phyloP scores from a whole-genome alignment of 345 rosid species.

The Corchorus capsularis region DNA sequence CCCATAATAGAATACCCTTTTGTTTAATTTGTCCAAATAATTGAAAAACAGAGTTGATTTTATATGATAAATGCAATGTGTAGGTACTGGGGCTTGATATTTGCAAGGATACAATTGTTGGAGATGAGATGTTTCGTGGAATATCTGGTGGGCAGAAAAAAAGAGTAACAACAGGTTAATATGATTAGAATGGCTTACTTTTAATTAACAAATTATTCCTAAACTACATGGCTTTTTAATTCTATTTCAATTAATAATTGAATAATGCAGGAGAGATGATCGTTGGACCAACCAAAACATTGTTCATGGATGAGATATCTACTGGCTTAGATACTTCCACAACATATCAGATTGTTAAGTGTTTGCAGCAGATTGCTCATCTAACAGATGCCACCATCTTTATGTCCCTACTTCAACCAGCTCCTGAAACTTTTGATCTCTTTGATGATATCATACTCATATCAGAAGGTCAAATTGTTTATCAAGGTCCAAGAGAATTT shows the following conservation, averaged over 20 bases:
- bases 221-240: no score
- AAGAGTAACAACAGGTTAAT: constrained; percentile 77
- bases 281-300: constrained; percentile 82
- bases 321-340: constrained; percentile 92
- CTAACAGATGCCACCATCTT: constrained; percentile 35
- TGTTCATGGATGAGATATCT: constrained; percentile 93
- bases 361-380: constrained; percentile 73
- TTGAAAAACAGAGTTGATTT: no score
- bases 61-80: background rate
- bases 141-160: constrained; percentile 86
- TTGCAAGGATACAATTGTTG: constrained; percentile 43
- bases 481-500: constrained; percentile 76
- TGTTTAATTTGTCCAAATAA: no score
- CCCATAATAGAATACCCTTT: background rate
- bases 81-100: constrained; percentile 70
- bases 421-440: constrained; percentile 87
- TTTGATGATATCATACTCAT: constrained; percentile 77
- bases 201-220: background rate
- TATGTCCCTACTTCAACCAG: constrained; percentile 73
- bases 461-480: constrained; percentile 79
- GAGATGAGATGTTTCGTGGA: constrained; percentile 74
- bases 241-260: no score
- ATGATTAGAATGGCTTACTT: background rate
- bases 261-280: constrained; percentile 73
- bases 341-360: constrained; percentile 81